These are phyloP conservation scores for Coleophoma cylindrospora DNA, from an alignment of 2,329 filamentous ascomycete genomes.

Conservation along the genomic window DNA sequence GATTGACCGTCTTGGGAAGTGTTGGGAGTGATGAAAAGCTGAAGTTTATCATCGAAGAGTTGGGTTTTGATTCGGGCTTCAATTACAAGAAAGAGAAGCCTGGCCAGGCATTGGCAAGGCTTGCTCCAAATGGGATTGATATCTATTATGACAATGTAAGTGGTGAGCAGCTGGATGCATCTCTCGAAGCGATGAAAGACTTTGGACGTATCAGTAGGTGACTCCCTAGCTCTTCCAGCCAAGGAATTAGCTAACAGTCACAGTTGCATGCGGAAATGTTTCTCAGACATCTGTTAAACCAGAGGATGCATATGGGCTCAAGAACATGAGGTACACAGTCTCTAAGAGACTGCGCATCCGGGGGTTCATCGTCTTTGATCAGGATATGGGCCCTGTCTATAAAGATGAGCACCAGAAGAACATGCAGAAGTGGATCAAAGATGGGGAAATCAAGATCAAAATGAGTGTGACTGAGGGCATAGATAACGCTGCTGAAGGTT, in stretches of 20 bases:
- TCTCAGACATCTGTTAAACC: slow-evolving; percentile 57
- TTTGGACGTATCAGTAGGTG: slow-evolving; percentile 51
- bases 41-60: slow-evolving; percentile 65
- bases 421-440: slow-evolving; percentile 62
- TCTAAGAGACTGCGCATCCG: slow-evolving; percentile 55
- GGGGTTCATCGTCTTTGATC: slow-evolving; percentile 62
- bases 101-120: slow-evolving; percentile 40
- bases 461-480: slow-evolving; percentile 58
- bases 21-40: slow-evolving; percentile 72
- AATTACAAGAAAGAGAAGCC: slow-evolving; percentile 75
- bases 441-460: slow-evolving; percentile 57
- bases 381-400: slow-evolving; percentile 56
- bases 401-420: slow-evolving; percentile 58
- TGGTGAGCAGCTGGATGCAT: slow-evolving; percentile 66
- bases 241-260: slow-evolving; percentile 1
- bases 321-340: slow-evolving; percentile 54
- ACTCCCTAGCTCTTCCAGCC: no score
- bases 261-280: slow-evolving; percentile 55
- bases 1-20: slow-evolving; percentile 65
- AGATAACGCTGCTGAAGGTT: slow-evolving; percentile 58
- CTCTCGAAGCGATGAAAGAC: slow-evolving; percentile 54
- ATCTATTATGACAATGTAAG: slow-evolving; percentile 81
- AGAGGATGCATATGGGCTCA: slow-evolving; percentile 51
- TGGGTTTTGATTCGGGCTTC: slow-evolving; percentile 68
- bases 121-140: slow-evolving; percentile 67